Conservation (phyloP, 306 rosid genomes). For the Carpinus viminea region DNA sequence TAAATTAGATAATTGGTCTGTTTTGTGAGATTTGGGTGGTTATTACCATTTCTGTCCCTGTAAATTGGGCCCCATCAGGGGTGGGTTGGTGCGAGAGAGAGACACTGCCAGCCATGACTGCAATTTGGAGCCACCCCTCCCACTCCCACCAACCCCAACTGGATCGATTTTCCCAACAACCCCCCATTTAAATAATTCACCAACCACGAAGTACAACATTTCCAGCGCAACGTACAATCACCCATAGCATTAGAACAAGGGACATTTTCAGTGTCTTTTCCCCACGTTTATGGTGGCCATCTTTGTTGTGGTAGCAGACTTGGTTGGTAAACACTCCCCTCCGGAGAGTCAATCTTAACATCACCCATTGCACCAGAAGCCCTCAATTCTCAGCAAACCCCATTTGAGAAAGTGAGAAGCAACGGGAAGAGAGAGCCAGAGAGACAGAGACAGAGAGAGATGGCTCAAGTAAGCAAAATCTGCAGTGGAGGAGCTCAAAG, state of each 20-base stretch:
- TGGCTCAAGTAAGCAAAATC: constrained; percentile 78
- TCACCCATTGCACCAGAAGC: constrained; percentile 41
- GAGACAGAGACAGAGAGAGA: constrained; percentile 25
- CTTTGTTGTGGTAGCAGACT: no score
- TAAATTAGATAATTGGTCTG: no score
- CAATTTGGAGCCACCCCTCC: background rate
- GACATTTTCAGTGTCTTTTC: background rate
- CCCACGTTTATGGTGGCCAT: constrained; percentile 27
- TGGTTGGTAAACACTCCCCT: constrained; percentile 40
- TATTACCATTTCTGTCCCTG: background rate
- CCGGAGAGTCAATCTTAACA: constrained; percentile 36
- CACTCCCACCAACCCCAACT: background rate
- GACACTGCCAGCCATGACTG: background rate
- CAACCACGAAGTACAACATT: background rate
- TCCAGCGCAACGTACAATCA: background rate
- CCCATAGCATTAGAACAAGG: background rate
- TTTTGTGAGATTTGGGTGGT: background rate
- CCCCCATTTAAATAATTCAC: background rate
- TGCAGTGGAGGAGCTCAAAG: constrained; percentile 63
- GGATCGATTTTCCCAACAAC: background rate
- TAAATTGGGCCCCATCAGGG: background rate
- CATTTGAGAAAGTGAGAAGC: background rate
- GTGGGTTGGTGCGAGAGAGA: background rate
- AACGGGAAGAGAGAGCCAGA: background rate
- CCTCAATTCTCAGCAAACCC: constrained; percentile 27